These are phyloP conservation scores for Suillus spraguei DNA, from an alignment of 768 basidiomycete species.

Conservation along the genomic window DNA sequence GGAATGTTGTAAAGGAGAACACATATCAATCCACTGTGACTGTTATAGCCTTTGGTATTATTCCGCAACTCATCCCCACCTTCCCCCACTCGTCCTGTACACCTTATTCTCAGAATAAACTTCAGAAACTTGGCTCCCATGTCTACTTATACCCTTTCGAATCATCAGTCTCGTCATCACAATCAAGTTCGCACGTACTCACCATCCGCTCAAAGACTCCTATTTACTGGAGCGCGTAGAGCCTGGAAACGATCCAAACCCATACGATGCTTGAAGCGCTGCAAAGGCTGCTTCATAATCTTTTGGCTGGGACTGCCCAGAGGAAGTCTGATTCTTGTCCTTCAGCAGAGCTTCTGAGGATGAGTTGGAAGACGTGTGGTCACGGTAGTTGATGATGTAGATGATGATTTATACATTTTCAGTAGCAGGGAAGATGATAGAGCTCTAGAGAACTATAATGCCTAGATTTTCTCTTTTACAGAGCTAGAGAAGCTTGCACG, in stretches of 20 bases:
- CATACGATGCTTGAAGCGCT: conserved; percentile 9
- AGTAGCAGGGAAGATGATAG: neutral
- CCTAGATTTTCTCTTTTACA: neutral
- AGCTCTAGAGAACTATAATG: neutral
- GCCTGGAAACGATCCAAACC: neutral
- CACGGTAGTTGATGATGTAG: neutral
- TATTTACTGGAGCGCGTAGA: conserved; percentile 5
- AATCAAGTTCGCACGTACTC: neutral
- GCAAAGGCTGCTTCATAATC: conserved; percentile 11
- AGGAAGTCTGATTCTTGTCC: conserved; percentile 3
- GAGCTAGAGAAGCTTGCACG: neutral
- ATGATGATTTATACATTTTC: conserved; percentile 2
- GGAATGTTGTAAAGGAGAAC: conserved; percentile 1
- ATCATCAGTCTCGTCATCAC: neutral
- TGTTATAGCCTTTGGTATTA: neutral
- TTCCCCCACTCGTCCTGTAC: neutral
- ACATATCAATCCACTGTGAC: neutral
- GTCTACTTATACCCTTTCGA: neutral
- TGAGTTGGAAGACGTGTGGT: neutral
- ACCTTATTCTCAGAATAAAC: too few relatives aligned
- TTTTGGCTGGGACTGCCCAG: conserved; percentile 5
- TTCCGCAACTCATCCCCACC: neutral
- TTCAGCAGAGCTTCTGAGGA: conserved; percentile 6
- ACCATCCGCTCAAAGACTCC: neutral
- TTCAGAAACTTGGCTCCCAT: neutral